A percentile compares a stretch with the other conserved stretches of the same genome.
phyloP scores from a whole-genome alignment of 2,329 filamentous ascomycete species.

The Onygenales sp. region DNA sequence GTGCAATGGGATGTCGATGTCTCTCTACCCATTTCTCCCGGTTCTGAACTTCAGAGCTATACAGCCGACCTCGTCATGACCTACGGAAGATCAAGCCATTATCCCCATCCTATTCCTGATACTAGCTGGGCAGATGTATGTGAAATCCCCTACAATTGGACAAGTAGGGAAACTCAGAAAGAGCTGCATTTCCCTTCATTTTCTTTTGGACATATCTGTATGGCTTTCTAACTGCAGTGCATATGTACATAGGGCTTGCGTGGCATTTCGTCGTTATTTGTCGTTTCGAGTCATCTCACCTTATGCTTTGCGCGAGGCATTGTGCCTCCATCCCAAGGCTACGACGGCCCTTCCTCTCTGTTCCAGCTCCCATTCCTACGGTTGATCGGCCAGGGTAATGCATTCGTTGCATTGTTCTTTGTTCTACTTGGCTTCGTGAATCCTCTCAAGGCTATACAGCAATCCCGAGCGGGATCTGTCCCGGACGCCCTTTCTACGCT shows the following conservation, averaged over 20 bases:
- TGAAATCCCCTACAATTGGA: neutral
- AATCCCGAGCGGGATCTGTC: conserved; percentile 45
- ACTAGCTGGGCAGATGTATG: conserved; percentile 16
- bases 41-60: neutral
- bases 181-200: neutral
- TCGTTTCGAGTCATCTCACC: conserved; percentile 46
- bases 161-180: neutral
- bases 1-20: neutral
- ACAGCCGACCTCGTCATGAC: neutral
- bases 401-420: conserved; percentile 58
- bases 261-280: conserved; percentile 45
- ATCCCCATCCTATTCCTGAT: neutral
- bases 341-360: conserved; percentile 38
- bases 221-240: neutral
- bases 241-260: conserved; percentile 40
- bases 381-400: conserved; percentile 50
- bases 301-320: conserved; percentile 43
- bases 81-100: neutral
- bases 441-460: conserved; percentile 50
- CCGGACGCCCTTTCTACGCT: conserved; percentile 46
- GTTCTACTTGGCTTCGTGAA: conserved; percentile 58
- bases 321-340: conserved; percentile 38
- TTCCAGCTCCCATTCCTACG: conserved; percentile 52
- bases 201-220: neutral
- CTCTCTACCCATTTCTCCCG: neutral